Base-by-base conservation (phyloP, 306 rosid species). In the Cicer arietinum region DNA sequence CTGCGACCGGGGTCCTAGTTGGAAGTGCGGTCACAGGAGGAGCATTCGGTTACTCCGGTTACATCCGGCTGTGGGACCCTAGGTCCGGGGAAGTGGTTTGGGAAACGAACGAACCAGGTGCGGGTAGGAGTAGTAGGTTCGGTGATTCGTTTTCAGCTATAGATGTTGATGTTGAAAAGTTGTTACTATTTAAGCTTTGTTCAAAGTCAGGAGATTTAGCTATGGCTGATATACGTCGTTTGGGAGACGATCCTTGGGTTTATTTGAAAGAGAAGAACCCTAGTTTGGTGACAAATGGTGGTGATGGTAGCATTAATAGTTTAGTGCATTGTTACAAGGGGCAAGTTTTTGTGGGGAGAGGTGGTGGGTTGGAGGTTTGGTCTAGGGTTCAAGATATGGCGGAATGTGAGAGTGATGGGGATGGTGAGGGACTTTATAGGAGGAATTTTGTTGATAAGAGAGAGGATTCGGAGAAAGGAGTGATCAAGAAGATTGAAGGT, bases 81-180 rank as follows among this genome's bases (percentile, higher is more conserved):
- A 83, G 92, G 86, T 85, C 89, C 0, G 89, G 90, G 0, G 65
- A 77, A 22, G 92, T 94, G 69, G 86, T 91, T 59, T 94, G 97
- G 97, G 97, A 94, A 71, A 85, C 87, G 57, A 85, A 78, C 62
- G 97, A 91, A 83, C 98, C 97, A 0, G 97, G 98, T 1, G 88
- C 94, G 48, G 94, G 97, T 0, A 83, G 94, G 65, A 94, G 91
- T 67, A 86, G 90, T 50, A 78, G 98, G 79, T 90, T 86, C 64
- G 96, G 97, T 4, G 98, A 91, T 71, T 84, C 96, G 0, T 94
- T 94, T 30, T 88, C 96, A 0, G 90, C 82, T 39, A 85, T 90
- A 25, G 97, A 80, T 6, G 94, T 80, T 8, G 91, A 94, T 53
- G 77, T 64, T 53, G 97, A 91, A 11, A 86, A 79, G 69, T 82